Evolutionary conservation across 148 eudicot species (phyloP), one percentile per base, ranked within the genome.

Genomic region (Dianthus caryophyllus): DNA sequence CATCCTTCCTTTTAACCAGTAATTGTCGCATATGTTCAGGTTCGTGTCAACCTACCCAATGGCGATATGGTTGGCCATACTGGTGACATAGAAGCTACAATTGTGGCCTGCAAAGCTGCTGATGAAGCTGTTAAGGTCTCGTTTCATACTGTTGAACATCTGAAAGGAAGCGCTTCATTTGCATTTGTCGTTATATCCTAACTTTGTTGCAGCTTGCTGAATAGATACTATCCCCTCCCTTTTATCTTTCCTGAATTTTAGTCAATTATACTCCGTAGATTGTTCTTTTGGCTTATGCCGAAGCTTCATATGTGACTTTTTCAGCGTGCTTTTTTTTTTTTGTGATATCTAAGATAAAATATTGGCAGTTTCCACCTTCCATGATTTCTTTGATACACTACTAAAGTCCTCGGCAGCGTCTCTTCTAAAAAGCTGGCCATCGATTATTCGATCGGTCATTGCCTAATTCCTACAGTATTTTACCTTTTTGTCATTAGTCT

Each of bases 21-120:
- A 21, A 16, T 30, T 18, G 1, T 30, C 68, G 20, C 36, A 11
- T 65, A 26, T 60, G 31, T 66, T 15, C 71, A 92, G 98, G 84
- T 93, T 47, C 95, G 98, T 59, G 95, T 93, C 15, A 93, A 93
- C 85, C 68, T 93, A 25, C 96, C 98, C 24, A 93, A 89, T 65
- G 31, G 91, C 22, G 98, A 93, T 75, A 93, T 93, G 98, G 98
- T 93, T 20, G 90, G 98, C 39, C 98, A 92, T 82, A 92, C 96
- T 16, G 96, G 98, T 67, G 96, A 92, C 38, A 86, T 92, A 43
- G 77, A 84, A 22, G 98, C 98, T 50, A 92, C 96, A 6, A 26
- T 89, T 62, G 91, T 81, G 48, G 85, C 85, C 69, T 92, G 98
- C 80, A 84, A 92, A 73, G 96, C 94, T 65, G 98, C 98, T 70